Conservation (phyloP, 1,284 basidiomycete species). For the Termitomyces sp. region DNA sequence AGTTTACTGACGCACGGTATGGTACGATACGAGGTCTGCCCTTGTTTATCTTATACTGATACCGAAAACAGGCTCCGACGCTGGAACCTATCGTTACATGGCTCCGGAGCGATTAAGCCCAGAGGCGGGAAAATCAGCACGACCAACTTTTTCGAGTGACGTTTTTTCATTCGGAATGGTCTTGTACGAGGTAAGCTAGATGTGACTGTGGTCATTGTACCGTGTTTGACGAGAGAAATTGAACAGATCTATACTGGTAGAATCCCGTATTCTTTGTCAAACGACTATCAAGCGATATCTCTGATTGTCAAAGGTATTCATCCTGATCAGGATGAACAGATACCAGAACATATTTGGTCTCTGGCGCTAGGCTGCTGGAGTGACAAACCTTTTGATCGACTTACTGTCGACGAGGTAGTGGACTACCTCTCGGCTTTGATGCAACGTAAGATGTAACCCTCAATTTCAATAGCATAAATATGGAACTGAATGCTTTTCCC, state of each 20-base stretch:
- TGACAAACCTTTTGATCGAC: conserved; percentile 11
- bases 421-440: conserved; percentile 2
- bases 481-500: conserved; percentile 7
- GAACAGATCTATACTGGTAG: conserved; percentile 17
- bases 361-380: conserved; percentile 19
- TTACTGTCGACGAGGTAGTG: conserved; percentile 10
- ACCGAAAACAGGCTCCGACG: conserved; percentile 6
- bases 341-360: conserved; percentile 19
- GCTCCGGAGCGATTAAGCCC: conserved; percentile 21
- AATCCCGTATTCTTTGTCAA: conserved; percentile 16
- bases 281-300: conserved; percentile 12
- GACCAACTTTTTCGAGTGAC: conserved; percentile 22
- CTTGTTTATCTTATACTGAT: not conserved
- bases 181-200: conserved; percentile 20
- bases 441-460: conserved; percentile 5
- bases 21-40: not conserved
- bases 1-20: not conserved
- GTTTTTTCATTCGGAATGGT: conserved; percentile 24
- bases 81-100: conserved; percentile 24
- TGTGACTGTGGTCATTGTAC: not conserved
- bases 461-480: not conserved
- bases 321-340: conserved; percentile 12
- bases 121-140: conserved; percentile 4
- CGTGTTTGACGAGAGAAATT: not conserved
- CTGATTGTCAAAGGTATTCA: conserved; percentile 15